A percentile compares a stretch with the other conserved stretches of the same genome.
Conservation (phyloP, 192 early-diverging fungal genomes). For the Gigaspora rosea region DNA sequence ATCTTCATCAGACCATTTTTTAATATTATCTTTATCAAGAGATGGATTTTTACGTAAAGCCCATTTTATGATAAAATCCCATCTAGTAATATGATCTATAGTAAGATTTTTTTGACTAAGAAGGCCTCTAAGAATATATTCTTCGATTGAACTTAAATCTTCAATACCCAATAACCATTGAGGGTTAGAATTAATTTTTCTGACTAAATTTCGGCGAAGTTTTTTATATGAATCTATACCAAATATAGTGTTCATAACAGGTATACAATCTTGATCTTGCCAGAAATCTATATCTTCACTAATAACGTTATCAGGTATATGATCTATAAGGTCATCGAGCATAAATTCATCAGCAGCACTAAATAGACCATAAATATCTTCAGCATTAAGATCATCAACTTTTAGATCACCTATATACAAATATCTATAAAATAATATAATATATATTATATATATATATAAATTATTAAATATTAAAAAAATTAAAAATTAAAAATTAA, state of each 20-base stretch:
- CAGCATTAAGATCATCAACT: background rate
- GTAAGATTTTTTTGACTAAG: background rate
- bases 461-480: no score
- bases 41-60: background rate
- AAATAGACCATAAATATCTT: background rate
- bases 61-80: slow-evolving; percentile 16
- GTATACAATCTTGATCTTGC: slow-evolving; percentile 20
- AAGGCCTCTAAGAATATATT: background rate
- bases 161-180: background rate
- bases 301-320: background rate
- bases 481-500: no score
- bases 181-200: background rate
- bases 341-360: slow-evolving; percentile 10
- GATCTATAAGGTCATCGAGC: slow-evolving; percentile 3
- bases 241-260: background rate
- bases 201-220: background rate
- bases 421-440: background rate
- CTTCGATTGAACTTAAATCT: slow-evolving; percentile 8
- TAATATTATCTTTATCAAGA: background rate
- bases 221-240: slow-evolving; percentile 4
- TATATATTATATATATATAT: no score
- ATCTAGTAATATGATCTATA: background rate
- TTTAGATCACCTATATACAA: slow-evolving; percentile 4
- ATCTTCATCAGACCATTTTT: slow-evolving; percentile 4
- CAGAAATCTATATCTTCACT: background rate